Evolutionary conservation across 2,329 filamentous ascomycete species (phyloP).

Genomic region (Acrocalymma vagum): DNA sequence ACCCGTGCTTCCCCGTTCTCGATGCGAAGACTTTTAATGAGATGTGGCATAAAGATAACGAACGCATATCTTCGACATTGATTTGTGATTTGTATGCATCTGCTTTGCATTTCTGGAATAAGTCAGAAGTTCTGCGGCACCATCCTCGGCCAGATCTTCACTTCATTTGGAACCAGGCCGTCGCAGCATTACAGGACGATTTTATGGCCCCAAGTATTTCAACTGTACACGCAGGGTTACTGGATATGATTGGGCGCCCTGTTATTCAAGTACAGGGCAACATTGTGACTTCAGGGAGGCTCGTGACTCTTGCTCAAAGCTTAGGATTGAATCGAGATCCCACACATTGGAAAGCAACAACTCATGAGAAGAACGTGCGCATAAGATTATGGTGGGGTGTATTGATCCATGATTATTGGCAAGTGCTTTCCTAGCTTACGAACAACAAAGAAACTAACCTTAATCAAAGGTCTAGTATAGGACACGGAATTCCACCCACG

Average conservation of each 20-base stretch:
- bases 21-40: constrained; percentile 21
- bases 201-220: constrained; percentile 30
- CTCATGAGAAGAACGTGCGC: constrained; percentile 24
- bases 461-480: no score
- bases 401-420: constrained; percentile 27
- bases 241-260: constrained; percentile 28
- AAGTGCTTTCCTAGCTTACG: neutral
- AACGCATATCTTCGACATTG: constrained; percentile 22
- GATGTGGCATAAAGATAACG: constrained; percentile 20
- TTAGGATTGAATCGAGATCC: constrained; percentile 26
- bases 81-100: constrained; percentile 27
- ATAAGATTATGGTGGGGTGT: constrained; percentile 31
- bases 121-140: constrained; percentile 13
- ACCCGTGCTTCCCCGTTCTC: constrained; percentile 29
- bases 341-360: constrained; percentile 17
- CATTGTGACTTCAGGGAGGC: constrained; percentile 25
- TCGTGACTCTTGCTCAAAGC: constrained; percentile 29
- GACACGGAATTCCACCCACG: constrained; percentile 27
- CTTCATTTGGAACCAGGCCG: constrained; percentile 29
- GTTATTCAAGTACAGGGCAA: constrained; percentile 26
- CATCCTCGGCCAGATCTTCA: constrained; percentile 18
- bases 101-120: constrained; percentile 19
- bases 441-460: no score
- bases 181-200: constrained; percentile 25
- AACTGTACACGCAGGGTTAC: constrained; percentile 22